Evolutionary conservation across 1,139 yeast genomes (phyloP).

Genomic region (Candida neerlandica): DNA sequence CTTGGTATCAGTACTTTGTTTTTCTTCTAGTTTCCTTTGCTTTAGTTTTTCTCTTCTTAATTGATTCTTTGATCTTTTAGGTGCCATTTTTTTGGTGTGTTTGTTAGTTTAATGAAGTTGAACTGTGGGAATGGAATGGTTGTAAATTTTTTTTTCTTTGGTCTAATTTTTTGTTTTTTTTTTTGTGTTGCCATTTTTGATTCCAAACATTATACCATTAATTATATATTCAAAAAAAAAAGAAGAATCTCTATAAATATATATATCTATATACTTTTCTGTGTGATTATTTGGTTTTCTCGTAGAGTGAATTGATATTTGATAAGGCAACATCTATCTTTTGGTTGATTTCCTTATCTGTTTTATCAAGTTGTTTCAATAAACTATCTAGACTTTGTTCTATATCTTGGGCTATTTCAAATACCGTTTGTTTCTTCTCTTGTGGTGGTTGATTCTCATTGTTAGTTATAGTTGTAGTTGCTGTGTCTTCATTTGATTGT

Average conservation of each 20-base stretch:
- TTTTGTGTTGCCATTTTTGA: too few species aligned
- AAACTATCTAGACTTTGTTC: slow-evolving; percentile 43
- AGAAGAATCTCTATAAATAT: not conserved
- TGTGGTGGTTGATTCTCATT: slow-evolving; percentile 3
- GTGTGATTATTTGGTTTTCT: not conserved
- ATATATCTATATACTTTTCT: not conserved
- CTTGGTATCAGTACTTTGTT: not conserved
- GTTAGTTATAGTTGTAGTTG: slow-evolving; percentile 6
- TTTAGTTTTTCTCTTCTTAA: slow-evolving; percentile 64
- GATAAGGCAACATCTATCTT: slow-evolving; percentile 29
- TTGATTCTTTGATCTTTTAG: slow-evolving; percentile 58
- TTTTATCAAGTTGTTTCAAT: slow-evolving; percentile 26
- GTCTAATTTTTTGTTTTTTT: not conserved
- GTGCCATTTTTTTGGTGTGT: slow-evolving; percentile 19
- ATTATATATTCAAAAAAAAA: too few species aligned
- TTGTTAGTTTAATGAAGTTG: not conserved
- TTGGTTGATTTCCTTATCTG: slow-evolving; percentile 32
- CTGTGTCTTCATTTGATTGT: slow-evolving; percentile 6
- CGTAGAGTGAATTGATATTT: slow-evolving; percentile 18
- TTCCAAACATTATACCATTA: too few species aligned
- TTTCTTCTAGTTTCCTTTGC: slow-evolving; percentile 37
- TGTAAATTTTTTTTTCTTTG: not conserved
- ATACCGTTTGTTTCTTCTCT: slow-evolving; percentile 38
- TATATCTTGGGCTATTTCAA: slow-evolving; percentile 54
- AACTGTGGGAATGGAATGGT: not conserved